These are phyloP conservation scores for Isabelozyma heimii DNA, from an alignment of 805 yeast genomes.

Conservation along the genomic window DNA sequence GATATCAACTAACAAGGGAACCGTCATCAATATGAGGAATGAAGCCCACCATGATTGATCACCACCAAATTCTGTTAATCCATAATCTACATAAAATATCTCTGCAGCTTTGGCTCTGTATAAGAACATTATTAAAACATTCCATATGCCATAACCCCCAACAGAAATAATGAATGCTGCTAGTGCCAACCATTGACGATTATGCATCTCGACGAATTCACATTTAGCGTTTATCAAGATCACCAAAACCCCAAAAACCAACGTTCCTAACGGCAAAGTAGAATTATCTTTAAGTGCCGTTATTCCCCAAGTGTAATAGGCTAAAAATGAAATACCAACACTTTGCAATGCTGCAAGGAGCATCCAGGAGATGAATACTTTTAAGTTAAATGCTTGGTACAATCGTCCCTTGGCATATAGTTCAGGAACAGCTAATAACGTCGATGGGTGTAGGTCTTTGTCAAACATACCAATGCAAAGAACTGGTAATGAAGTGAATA, in stretches of 20 bases:
- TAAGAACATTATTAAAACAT: slow-evolving; percentile 69
- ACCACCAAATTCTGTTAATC: slow-evolving; percentile 71
- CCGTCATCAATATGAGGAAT: slow-evolving; percentile 50
- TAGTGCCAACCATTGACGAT: slow-evolving; percentile 64
- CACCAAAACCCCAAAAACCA: slow-evolving; percentile 70
- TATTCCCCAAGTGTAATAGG: slow-evolving; percentile 70
- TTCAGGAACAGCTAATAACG: slow-evolving; percentile 89
- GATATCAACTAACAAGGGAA: slow-evolving; percentile 68
- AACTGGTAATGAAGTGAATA: slow-evolving; percentile 91
- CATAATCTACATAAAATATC: slow-evolving; percentile 70
- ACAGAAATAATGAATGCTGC: slow-evolving; percentile 68
- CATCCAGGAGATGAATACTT: slow-evolving; percentile 76
- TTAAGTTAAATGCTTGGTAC: slow-evolving; percentile 70
- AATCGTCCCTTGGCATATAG: slow-evolving; percentile 74
- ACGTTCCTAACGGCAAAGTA: slow-evolving; percentile 76
- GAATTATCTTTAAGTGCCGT: slow-evolving; percentile 69
- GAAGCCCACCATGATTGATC: slow-evolving; percentile 90
- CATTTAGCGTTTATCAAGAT: slow-evolving; percentile 74
- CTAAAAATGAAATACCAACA: slow-evolving; percentile 63
- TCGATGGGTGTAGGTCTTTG: slow-evolving; percentile 83
- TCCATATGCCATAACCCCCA: slow-evolving; percentile 86
- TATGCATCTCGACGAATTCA: slow-evolving; percentile 78
- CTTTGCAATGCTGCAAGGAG: slow-evolving; percentile 71
- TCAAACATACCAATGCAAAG: slow-evolving; percentile 94
- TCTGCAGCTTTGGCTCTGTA: slow-evolving; percentile 51